phyloP scores from a whole-genome alignment of 2,329 filamentous ascomycete genomes.

The Talaromyces verruculosus region DNA sequence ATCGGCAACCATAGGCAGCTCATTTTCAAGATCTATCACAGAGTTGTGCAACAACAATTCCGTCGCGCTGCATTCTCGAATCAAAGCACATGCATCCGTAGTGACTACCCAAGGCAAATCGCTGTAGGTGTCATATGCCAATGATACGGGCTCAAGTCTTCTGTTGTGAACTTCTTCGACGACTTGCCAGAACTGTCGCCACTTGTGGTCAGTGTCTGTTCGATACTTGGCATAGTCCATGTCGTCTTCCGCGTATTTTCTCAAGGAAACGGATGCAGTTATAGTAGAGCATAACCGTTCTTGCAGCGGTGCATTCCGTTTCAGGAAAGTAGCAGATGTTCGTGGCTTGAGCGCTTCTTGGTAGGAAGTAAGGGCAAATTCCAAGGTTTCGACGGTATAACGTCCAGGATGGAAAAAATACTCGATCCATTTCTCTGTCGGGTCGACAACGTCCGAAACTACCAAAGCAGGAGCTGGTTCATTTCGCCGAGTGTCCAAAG shows the following conservation, averaged over 20 bases:
- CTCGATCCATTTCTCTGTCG: conserved; percentile 81
- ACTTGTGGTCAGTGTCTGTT: conserved; percentile 73
- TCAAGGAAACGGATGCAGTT: conserved; percentile 65
- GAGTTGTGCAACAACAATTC: conserved; percentile 75
- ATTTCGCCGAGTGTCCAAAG: conserved; percentile 57
- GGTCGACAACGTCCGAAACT: conserved; percentile 65
- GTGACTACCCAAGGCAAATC: conserved; percentile 81
- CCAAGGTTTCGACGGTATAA: conserved; percentile 75
- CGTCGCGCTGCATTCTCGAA: conserved; percentile 74
- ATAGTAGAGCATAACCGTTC: conserved; percentile 75
- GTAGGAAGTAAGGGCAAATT: conserved; percentile 80
- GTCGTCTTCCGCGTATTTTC: conserved; percentile 60
- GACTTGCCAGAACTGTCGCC: conserved; percentile 85
- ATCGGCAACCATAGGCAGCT: conserved; percentile 41
- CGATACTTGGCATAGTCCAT: conserved; percentile 77
- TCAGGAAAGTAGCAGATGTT: conserved; percentile 41
- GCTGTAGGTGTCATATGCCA: conserved; percentile 69
- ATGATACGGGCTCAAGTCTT: conserved; percentile 74
- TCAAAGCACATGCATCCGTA: conserved; percentile 74
- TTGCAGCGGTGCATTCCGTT: conserved; percentile 60
- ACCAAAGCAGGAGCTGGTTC: conserved; percentile 59
- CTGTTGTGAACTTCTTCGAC: conserved; percentile 83
- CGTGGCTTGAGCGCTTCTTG: conserved; percentile 59
- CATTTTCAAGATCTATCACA: conserved; percentile 37
- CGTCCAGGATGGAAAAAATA: conserved; percentile 80